Conservation (phyloP, 1,139 yeast species). For the Scheffersomyces segobiensis region DNA sequence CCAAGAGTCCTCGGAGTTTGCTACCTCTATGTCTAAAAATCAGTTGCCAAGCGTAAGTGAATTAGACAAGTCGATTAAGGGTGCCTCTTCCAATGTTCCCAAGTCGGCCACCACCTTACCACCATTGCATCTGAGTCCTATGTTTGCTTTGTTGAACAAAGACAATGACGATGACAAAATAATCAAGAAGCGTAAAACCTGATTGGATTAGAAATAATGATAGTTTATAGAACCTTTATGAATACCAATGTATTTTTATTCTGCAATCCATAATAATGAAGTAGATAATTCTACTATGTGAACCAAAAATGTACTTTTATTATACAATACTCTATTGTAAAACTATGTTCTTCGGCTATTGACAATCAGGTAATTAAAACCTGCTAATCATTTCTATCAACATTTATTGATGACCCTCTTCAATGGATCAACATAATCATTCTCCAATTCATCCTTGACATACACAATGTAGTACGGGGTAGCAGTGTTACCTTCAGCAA, state of each 20-base stretch:
- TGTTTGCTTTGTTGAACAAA: constrained; percentile 2
- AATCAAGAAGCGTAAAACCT: background rate
- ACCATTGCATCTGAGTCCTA: constrained; percentile 1
- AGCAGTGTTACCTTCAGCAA: constrained; percentile 73
- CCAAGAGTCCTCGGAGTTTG: background rate
- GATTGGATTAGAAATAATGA: background rate
- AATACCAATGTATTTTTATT: background rate
- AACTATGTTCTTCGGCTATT: background rate
- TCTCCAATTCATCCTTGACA: constrained; percentile 63
- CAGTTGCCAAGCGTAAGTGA: constrained; percentile 40
- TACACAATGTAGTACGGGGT: constrained; percentile 92
- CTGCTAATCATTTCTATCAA: background rate
- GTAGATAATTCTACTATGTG: background rate
- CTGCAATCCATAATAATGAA: background rate
- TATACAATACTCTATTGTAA: no score
- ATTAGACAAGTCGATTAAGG: constrained; percentile 34
- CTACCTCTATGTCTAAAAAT: constrained; percentile 10
- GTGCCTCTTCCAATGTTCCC: background rate
- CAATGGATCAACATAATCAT: constrained; percentile 67
- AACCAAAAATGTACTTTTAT: background rate
- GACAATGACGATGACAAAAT: constrained; percentile 1
- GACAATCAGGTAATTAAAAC: background rate
- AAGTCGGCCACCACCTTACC: background rate
- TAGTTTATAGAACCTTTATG: background rate
- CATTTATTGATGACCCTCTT: constrained; percentile 34